phyloP scores from a whole-genome alignment of 306 rosid species.

The Gillenia trifoliata region DNA sequence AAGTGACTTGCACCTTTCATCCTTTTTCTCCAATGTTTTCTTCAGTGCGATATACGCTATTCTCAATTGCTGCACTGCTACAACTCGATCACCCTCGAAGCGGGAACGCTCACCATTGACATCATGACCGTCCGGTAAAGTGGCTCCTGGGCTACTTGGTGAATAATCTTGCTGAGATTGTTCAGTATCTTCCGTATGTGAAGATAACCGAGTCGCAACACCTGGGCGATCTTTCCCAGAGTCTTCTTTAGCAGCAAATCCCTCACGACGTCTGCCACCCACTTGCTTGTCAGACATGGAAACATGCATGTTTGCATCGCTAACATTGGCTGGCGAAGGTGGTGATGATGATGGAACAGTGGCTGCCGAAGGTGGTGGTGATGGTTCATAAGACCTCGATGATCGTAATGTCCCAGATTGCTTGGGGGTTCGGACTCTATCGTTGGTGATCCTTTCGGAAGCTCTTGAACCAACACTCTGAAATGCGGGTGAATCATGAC shows the following conservation, averaged over 20 bases:
- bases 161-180: not conserved
- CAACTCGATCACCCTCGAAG: not conserved
- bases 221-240: not conserved
- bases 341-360: no score
- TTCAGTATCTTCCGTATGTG: not conserved
- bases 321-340: not conserved
- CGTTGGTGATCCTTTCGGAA: not conserved
- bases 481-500: not conserved
- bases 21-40: not conserved
- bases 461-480: not conserved
- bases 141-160: not conserved
- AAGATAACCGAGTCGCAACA: not conserved
- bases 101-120: not conserved
- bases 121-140: not conserved
- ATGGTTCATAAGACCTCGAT: not conserved
- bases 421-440: not conserved
- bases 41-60: not conserved
- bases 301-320: not conserved
- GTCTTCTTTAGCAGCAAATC: not conserved
- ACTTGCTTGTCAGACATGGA: not conserved
- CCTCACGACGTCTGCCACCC: not conserved
- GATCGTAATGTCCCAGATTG: not conserved
- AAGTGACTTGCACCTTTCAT: not conserved
- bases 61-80: not conserved
- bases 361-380: not conserved